Percentiles rank a stretch among this genome's conserved stretches.
Evolutionary conservation across 2,329 filamentous ascomycete genomes (phyloP).

Genomic region (Davidsoniella neocaledoniae): DNA sequence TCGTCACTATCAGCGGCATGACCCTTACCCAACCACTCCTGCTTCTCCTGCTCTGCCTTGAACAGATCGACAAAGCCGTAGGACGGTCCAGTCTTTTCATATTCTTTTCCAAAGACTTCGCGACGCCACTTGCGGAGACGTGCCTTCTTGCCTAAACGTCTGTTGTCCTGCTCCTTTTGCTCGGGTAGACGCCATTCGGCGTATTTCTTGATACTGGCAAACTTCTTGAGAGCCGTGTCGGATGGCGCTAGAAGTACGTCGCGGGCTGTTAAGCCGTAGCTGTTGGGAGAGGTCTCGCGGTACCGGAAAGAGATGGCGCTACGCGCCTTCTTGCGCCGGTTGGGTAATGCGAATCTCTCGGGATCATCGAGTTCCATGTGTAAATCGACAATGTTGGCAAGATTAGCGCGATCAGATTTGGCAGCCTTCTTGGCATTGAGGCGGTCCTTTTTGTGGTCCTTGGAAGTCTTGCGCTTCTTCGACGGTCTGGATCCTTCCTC

Average conservation of each 20-base stretch:
- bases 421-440: conserved; percentile 48
- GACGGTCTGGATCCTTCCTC: conserved; percentile 27
- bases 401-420: conserved; percentile 64
- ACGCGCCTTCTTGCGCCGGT: conserved; percentile 12
- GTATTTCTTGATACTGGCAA: conserved; percentile 85
- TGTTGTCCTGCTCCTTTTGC: conserved; percentile 80
- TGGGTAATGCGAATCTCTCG: conserved; percentile 28
- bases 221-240: conserved; percentile 75
- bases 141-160: conserved; percentile 82
- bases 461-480: conserved; percentile 43
- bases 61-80: conserved; percentile 35
- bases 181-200: conserved; percentile 74
- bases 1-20: conserved; percentile 9
- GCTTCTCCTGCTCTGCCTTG: conserved; percentile 17
- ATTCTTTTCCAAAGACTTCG: conserved; percentile 44
- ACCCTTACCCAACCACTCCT: conserved; percentile 14
- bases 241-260: conserved; percentile 83
- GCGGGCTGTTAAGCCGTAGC: conserved; percentile 73
- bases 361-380: conserved; percentile 59
- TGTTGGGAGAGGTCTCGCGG: conserved; percentile 78
- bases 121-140: conserved; percentile 71
- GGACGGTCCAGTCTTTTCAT: conserved; percentile 37
- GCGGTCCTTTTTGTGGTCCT: conserved; percentile 42
- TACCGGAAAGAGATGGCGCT: conserved; percentile 54
- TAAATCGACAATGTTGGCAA: conserved; percentile 73